These are phyloP conservation scores for Pseudogymnoascus sp. DNA, from an alignment of 2,329 filamentous ascomycete genomes.

Conservation along the genomic window DNA sequence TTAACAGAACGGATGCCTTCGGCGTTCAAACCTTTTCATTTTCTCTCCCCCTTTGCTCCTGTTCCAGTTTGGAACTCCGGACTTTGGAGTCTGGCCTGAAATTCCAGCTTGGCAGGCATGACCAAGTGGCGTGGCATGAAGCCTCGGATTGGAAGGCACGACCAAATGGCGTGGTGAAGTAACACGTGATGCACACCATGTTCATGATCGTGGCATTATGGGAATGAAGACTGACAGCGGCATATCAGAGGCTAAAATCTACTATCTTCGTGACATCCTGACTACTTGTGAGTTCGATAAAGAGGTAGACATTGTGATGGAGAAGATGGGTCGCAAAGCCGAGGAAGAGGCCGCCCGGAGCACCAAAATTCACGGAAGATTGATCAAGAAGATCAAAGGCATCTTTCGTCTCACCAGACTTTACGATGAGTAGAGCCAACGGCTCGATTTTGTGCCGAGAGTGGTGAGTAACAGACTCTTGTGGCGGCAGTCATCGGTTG, in stretches of 20 bases:
- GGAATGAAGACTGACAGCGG: neutral
- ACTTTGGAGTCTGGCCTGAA: neutral
- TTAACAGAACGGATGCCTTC: neutral
- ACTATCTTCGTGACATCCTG: constrained; percentile 16
- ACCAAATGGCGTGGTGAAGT: neutral
- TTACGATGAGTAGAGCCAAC: neutral
- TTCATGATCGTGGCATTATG: neutral
- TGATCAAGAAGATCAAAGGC: constrained; percentile 3
- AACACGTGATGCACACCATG: neutral
- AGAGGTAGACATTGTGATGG: constrained; percentile 13
- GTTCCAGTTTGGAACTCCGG: neutral
- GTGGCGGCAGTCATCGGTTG: neutral
- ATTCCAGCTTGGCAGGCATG: neutral
- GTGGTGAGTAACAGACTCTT: neutral
- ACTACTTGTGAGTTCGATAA: constrained; percentile 16
- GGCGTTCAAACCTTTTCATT: neutral
- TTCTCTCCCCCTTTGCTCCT: neutral
- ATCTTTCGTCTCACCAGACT: constrained; percentile 1
- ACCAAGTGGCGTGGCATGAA: neutral
- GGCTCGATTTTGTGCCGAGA: neutral
- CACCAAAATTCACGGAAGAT: neutral
- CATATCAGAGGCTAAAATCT: constrained; percentile 16
- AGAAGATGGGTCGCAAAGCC: constrained; percentile 1
- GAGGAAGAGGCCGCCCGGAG: neutral
- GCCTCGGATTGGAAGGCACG: neutral